Evolutionary conservation across 2,329 filamentous ascomycete genomes (phyloP), one percentile per base, ranked within the genome.

Genomic region (Claviceps capensis): DNA sequence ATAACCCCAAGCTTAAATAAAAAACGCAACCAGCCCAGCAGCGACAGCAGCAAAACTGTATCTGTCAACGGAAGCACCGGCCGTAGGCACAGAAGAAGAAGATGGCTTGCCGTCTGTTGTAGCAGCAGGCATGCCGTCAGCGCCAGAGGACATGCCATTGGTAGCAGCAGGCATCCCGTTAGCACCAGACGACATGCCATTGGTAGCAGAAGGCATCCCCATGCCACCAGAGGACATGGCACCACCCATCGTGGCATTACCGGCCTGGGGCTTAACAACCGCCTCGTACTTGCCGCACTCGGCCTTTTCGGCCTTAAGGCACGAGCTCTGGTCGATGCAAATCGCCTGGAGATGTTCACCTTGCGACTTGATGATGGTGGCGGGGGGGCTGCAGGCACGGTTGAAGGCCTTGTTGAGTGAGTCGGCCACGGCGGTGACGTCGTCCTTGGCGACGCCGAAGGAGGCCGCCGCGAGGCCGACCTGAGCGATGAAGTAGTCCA

Each of bases 401-500:
- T 69, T 73, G 63, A 83, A 83, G 48, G 73, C 60, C 22, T 60
- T 61, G 55, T 65, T 71, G 45, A 83, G 72, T 1, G 73, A 69
- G 36, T 56, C 66, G 54, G 68, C 78, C 30, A 82, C 74, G 36
- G 61, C 63, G 19, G 60, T 61, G 47, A 80, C 65, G 59, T 83
- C 80, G 3, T 67, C 69, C 13, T 70, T 58, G n/a, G 74, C 67
- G 43, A 82, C 77, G 42, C 80, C 80, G 57, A 82, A 80, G 1
- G 77, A 80, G 40, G 71, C 66, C 6, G 75, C 78, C 5, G 79
- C 69, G 13, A 79, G 62, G 30, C 70, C 77, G 52, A 83, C 75
- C 63, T 82, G 78, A 44, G 69, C 56, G 61, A 81, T 76, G 67
- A 83, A 83, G 67, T 81, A 82, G 34, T 69, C 72, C 41, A 79